These are phyloP conservation scores for Globisporangium polare DNA, from an alignment of 352 stramenopile genomes.

Conservation along the genomic window DNA sequence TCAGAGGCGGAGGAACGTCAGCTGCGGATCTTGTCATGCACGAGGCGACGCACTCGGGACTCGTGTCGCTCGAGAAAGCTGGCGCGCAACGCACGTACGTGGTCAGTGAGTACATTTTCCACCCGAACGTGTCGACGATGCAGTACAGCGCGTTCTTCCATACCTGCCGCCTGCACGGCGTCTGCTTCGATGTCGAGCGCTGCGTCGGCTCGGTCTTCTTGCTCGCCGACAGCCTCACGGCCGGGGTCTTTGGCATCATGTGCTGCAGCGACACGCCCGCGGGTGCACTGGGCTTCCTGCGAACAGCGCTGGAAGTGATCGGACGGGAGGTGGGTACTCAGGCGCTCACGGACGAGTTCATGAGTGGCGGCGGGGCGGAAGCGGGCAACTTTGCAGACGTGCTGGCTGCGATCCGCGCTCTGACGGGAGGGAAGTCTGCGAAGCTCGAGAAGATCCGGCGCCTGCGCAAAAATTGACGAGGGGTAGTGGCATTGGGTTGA, in stretches of 20 bases:
- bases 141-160: constrained; percentile 86
- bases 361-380: constrained; percentile 9
- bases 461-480: constrained; percentile 17
- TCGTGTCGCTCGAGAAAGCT: constrained; percentile 14
- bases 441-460: constrained; percentile 41
- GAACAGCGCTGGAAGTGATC: constrained; percentile 74
- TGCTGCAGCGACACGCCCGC: constrained; percentile 52
- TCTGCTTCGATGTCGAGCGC: constrained; percentile 82
- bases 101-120: constrained; percentile 70
- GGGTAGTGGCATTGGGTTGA: not conserved
- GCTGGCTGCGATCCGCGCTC: constrained; percentile 42
- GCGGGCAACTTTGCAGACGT: constrained; percentile 61
- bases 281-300: constrained; percentile 52
- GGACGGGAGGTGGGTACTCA: constrained; percentile 56
- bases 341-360: constrained; percentile 14
- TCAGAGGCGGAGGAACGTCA: not conserved
- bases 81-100: constrained; percentile 49
- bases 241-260: constrained; percentile 66
- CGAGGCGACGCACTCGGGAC: constrained; percentile 22
- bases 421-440: constrained; percentile 33
- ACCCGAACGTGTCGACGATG: constrained; percentile 78
- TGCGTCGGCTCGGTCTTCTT: constrained; percentile 70
- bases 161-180: constrained; percentile 77
- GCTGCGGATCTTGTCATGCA: constrained; percentile 23
- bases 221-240: constrained; percentile 75